These are phyloP conservation scores for Lentinula detonsa DNA, from an alignment of 768 basidiomycete genomes.

Conservation along the genomic window DNA sequence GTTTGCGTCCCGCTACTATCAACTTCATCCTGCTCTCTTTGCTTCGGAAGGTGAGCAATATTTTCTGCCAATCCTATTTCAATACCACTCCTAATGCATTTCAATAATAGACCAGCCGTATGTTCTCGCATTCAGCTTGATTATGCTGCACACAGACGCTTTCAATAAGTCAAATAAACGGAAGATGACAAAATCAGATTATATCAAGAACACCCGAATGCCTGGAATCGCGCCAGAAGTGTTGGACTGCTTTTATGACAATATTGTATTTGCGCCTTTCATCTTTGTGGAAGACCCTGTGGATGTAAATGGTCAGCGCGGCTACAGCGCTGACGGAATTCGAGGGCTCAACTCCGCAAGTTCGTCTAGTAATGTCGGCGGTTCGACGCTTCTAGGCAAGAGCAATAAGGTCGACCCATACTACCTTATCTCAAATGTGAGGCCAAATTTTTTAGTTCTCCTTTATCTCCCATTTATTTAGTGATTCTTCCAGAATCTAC, in stretches of 20 bases:
- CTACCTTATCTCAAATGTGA: slow-evolving; percentile 78
- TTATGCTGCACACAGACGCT: slow-evolving; percentile 97
- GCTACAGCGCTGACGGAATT: slow-evolving; percentile 35
- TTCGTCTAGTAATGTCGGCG: slow-evolving; percentile 16
- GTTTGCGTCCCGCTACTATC: slow-evolving; percentile 79
- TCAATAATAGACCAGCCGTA: slow-evolving; percentile 76
- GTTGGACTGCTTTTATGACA: slow-evolving; percentile 93
- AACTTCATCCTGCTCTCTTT: slow-evolving; percentile 81
- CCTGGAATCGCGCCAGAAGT: slow-evolving; percentile 80
- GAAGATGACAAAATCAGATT: slow-evolving; percentile 96
- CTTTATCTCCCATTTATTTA: background rate
- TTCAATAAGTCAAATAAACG: slow-evolving; percentile 97
- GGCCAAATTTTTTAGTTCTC: slow-evolving; percentile 13
- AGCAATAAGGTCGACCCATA: slow-evolving; percentile 84
- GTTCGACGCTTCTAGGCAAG: slow-evolving; percentile 42
- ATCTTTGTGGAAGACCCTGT: slow-evolving; percentile 91
- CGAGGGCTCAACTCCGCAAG: slow-evolving; percentile 34
- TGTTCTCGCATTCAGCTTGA: slow-evolving; percentile 93
- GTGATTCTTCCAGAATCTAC: slow-evolving; percentile 41
- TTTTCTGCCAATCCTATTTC: background rate
- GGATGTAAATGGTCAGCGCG: slow-evolving; percentile 57
- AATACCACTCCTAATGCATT: background rate
- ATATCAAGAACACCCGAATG: slow-evolving; percentile 85
- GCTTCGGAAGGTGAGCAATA: slow-evolving; percentile 56
- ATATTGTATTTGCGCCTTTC: slow-evolving; percentile 93